Base-by-base conservation (phyloP, 371 early-diverging fungal genomes). In the Apophysomyces variabilis region DNA sequence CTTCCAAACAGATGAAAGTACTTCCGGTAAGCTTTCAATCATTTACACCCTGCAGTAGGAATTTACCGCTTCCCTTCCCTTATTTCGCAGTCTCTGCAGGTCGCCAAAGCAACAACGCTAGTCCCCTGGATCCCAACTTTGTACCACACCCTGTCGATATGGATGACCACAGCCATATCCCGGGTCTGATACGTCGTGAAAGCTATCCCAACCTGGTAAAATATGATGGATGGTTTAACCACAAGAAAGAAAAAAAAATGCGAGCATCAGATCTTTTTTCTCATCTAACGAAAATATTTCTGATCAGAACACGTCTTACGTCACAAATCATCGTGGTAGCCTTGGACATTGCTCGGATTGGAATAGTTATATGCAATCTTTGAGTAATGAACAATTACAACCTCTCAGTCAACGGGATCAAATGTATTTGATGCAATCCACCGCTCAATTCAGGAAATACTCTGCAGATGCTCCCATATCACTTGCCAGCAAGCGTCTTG, bases 281-380 rank as follows among this genome's bases (percentile, higher is more conserved):
- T 74, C 37, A 74, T 66, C 57, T 80, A 74, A 16, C 56, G 38
- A 11, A 26, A 26, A 26, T 26, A 26, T 84, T 65, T 46, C 84
- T 84, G 37, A 76, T 76, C 32, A 83, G 68, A 26, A 79, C 79
- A 37, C 72, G 67, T 54, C 79, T 83, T 37, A 80, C 62, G 36
- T 68, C 56, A 13, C 82, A 74, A 72, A 82, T 79, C 32, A 78
- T 79, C 62, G 59, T 59, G 58, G 60, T n/a, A 65, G 54, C 12
- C 35, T 35, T 14, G 59, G 54, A 43, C 54, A 65, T 38, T 60
- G 56, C 46, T 36, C 65, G 56, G 69, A 68, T 45, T 68, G 69
- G 69, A 65, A 68, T 13, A 59, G 60, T 54, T 65, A 65, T 44
- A 60, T 50, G 57, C 62, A 61, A 35, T 57, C 62, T 32, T 26